Conservation (phyloP, 371 early-diverging fungal genomes). For the Spiromyces aspiralis region DNA sequence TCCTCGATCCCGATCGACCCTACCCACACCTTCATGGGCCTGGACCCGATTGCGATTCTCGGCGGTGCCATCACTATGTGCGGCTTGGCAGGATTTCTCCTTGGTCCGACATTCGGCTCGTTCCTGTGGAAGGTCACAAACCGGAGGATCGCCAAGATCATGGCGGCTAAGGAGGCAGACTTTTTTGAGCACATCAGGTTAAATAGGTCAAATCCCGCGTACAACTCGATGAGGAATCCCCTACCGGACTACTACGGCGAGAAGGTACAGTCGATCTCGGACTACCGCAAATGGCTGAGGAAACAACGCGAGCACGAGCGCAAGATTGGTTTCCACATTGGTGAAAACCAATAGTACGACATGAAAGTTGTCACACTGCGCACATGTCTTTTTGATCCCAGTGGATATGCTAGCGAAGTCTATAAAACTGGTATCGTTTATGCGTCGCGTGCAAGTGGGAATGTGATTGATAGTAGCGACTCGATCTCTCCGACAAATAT, state of each 20-base stretch:
- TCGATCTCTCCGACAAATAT: too few relatives aligned
- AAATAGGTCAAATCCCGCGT: constrained; percentile 60
- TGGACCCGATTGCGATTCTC: constrained; percentile 60
- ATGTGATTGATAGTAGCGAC: too few relatives aligned
- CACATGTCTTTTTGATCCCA: too few relatives aligned
- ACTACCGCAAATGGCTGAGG: constrained; percentile 75
- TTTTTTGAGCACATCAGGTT: constrained; percentile 64
- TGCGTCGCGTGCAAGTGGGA: too few relatives aligned
- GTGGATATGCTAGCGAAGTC: too few relatives aligned
- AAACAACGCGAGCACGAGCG: constrained; percentile 69
- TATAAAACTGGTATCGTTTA: too few relatives aligned
- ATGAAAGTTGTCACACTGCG: too few relatives aligned
- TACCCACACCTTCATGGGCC: constrained; percentile 50
- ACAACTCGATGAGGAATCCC: constrained; percentile 58
- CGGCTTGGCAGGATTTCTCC: constrained; percentile 44
- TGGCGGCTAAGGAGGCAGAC: constrained; percentile 55
- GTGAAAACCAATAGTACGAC: constrained; percentile 11
- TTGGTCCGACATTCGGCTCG: constrained; percentile 53
- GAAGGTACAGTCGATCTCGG: constrained; percentile 62
- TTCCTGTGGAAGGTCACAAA: constrained; percentile 43
- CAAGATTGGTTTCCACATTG: constrained; percentile 47
- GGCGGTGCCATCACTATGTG: constrained; percentile 40
- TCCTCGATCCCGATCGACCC: constrained; percentile 60
- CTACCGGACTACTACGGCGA: constrained; percentile 91
- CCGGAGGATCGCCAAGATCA: constrained; percentile 30